These are phyloP conservation scores for Irpex sp. DNA, from an alignment of 1,284 basidiomycete species.

Conservation along the genomic window DNA sequence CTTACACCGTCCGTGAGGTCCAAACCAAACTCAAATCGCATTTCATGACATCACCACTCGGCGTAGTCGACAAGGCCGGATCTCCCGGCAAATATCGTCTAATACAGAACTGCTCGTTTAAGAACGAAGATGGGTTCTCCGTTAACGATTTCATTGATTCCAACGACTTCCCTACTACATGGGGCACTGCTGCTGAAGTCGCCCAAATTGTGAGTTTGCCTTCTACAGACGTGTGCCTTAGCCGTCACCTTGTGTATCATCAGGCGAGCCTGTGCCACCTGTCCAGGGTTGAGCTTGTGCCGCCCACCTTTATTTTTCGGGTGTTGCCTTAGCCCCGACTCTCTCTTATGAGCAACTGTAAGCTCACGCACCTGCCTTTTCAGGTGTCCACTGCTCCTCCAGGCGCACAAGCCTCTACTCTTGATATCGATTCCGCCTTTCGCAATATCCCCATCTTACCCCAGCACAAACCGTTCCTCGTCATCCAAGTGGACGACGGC, in stretches of 20 bases:
- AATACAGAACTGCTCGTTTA: slow-evolving; percentile 6
- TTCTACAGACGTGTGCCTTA: not conserved
- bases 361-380: slow-evolving; percentile 22
- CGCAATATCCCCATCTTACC: slow-evolving; percentile 17
- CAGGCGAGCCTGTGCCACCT: not conserved
- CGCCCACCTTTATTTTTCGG: not conserved
- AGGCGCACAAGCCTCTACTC: not conserved
- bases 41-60: slow-evolving; percentile 23
- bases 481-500: not conserved
- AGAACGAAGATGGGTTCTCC: slow-evolving; percentile 12
- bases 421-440: not conserved
- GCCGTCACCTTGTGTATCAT: not conserved
- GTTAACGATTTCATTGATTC: slow-evolving; percentile 29
- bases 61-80: slow-evolving; percentile 12
- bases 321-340: not conserved
- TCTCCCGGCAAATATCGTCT: slow-evolving; percentile 9
- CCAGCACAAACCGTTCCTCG: not conserved
- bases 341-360: not conserved
- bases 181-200: slow-evolving; percentile 24
- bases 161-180: slow-evolving; percentile 28
- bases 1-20: not conserved
- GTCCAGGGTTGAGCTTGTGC: not conserved
- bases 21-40: slow-evolving; percentile 20
- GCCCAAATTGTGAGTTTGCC: slow-evolving; percentile 29
- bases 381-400: not conserved